These are phyloP conservation scores for Lactarius deliciosus DNA, from an alignment of 768 basidiomycete genomes.

Conservation along the genomic window DNA sequence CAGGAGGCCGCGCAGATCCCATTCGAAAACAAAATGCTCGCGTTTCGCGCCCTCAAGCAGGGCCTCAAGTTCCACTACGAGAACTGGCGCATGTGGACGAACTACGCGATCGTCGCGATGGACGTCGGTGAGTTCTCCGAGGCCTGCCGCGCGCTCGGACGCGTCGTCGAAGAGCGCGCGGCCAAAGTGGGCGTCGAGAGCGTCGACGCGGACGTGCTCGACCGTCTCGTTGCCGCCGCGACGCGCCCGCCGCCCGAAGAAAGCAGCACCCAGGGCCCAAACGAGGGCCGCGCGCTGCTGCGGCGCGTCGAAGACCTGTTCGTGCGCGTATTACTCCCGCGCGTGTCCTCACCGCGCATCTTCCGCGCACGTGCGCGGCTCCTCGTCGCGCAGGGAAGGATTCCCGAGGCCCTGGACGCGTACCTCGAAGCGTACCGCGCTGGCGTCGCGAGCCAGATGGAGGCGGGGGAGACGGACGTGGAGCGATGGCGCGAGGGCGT, in stretches of 20 bases:
- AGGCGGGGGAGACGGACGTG: slow-evolving; percentile 66
- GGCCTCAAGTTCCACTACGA: slow-evolving; percentile 83
- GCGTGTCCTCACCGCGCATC: slow-evolving; percentile 72
- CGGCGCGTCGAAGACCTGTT: slow-evolving; percentile 72
- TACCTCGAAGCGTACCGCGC: slow-evolving; percentile 84
- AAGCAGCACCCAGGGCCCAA: slow-evolving; percentile 42
- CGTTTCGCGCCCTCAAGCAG: slow-evolving; percentile 89
- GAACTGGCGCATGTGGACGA: slow-evolving; percentile 98
- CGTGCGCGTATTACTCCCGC: slow-evolving; percentile 75
- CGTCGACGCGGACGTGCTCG: slow-evolving; percentile 86
- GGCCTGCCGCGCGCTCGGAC: slow-evolving; percentile 76
- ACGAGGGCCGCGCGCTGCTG: slow-evolving; percentile 66
- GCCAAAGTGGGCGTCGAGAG: slow-evolving; percentile 49
- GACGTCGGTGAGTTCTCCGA: slow-evolving; percentile 93
- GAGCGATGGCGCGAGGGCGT: slow-evolving; percentile 74
- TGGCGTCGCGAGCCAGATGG: slow-evolving; percentile 57
- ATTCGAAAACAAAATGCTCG: slow-evolving; percentile 78
- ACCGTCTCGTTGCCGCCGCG: slow-evolving; percentile 85
- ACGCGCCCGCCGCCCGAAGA: slow-evolving; percentile 51
- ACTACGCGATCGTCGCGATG: slow-evolving; percentile 92
- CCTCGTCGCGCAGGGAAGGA: slow-evolving; percentile 66
- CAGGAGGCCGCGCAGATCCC: slow-evolving; percentile 40
- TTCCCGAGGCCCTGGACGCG: slow-evolving; percentile 78
- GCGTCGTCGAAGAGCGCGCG: slow-evolving; percentile 77
- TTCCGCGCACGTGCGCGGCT: slow-evolving; percentile 85